phyloP scores from a whole-genome alignment of 1,139 yeast species.

The Schwanniomyces etchellsii region DNA sequence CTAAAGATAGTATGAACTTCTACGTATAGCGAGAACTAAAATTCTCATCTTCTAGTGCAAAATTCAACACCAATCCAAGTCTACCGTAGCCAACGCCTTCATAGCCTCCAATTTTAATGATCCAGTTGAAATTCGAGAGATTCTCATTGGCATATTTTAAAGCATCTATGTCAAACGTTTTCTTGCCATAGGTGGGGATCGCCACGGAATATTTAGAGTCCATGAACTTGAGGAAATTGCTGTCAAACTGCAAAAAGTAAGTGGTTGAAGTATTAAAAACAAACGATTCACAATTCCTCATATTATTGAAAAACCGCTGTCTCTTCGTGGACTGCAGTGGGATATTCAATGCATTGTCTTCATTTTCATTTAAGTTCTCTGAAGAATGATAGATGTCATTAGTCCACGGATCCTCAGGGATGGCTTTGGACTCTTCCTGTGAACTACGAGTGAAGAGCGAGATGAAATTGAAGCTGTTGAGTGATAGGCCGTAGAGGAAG shows the following conservation, averaged over 20 bases:
- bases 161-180: conserved; percentile 38
- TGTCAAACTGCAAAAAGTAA: conserved; percentile 34
- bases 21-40: no score
- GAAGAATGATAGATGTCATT: background rate
- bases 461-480: conserved; percentile 49
- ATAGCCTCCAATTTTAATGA: conserved; percentile 32
- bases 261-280: conserved; percentile 18
- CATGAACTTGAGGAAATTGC: conserved; percentile 34
- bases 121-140: conserved; percentile 41
- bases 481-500: conserved; percentile 56
- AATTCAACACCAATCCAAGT: conserved; percentile 35
- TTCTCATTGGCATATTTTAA: conserved; percentile 36
- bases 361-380: conserved; percentile 21
- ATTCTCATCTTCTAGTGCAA: conserved; percentile 31
- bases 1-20: no score
- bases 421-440: background rate
- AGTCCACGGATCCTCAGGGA: background rate
- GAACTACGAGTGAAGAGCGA: conserved; percentile 3
- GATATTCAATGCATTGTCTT: conserved; percentile 17
- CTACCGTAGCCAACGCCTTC: conserved; percentile 34
- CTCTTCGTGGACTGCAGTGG: conserved; percentile 28
- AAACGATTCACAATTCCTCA: conserved; percentile 26
- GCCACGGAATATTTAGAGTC: conserved; percentile 38
- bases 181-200: conserved; percentile 34
- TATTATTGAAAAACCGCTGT: conserved; percentile 27